phyloP scores from a whole-genome alignment of 2,329 filamentous ascomycete genomes.

The Whalleya microplaca region DNA sequence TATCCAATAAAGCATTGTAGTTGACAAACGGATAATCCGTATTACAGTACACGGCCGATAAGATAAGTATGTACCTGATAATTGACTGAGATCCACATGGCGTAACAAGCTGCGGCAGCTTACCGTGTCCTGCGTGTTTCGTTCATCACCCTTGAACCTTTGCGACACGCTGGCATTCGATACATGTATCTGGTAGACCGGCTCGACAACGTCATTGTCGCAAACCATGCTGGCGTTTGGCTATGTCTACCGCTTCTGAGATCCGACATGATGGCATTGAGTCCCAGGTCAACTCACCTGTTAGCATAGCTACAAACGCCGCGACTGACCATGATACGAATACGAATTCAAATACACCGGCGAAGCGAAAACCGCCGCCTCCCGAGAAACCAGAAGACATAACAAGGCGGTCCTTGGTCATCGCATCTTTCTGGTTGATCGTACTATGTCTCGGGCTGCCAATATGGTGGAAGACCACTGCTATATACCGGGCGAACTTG shows the following conservation, averaged over 20 bases:
- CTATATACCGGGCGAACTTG: slow-evolving; percentile 84
- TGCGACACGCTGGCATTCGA: slow-evolving; percentile 14
- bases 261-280: slow-evolving; percentile 10
- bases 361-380: slow-evolving; percentile 60
- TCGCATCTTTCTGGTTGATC: slow-evolving; percentile 89
- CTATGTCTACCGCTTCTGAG: slow-evolving; percentile 20
- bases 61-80: background rate
- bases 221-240: slow-evolving; percentile 20
- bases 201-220: slow-evolving; percentile 11
- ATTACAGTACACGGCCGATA: too few relatives aligned
- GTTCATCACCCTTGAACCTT: slow-evolving; percentile 3
- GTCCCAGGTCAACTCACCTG: background rate
- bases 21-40: background rate
- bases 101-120: background rate
- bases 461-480: slow-evolving; percentile 95
- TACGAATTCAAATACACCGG: slow-evolving; percentile 5
- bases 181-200: background rate
- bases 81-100: background rate
- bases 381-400: slow-evolving; percentile 74
- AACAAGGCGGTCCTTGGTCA: slow-evolving; percentile 71
- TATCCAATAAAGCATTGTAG: background rate
- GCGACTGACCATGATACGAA: slow-evolving; percentile 6
- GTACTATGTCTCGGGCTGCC: slow-evolving; percentile 83
- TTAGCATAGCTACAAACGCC: background rate
- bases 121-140: background rate